Conservation (phyloP, 805 yeast genomes). For the Lachancea nothofagi region DNA sequence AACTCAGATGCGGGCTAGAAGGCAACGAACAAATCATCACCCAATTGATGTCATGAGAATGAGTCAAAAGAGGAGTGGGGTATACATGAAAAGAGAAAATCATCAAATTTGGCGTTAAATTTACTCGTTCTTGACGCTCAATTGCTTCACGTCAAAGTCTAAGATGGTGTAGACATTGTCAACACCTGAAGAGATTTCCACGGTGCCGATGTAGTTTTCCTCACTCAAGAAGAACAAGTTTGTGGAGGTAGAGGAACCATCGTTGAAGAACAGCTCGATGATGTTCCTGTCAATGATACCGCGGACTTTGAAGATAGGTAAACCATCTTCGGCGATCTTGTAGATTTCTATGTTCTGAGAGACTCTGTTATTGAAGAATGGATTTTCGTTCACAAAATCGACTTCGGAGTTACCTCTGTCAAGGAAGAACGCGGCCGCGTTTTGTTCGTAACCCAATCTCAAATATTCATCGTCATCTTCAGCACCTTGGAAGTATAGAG, state of each 20-base stretch:
- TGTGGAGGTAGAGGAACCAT: slow-evolving; percentile 28
- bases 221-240: slow-evolving; percentile 29
- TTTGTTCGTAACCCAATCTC: slow-evolving; percentile 26
- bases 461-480: slow-evolving; percentile 20
- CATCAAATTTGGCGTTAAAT: background rate
- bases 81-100: background rate
- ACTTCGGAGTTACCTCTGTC: slow-evolving; percentile 26
- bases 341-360: slow-evolving; percentile 24
- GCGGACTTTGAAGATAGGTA: slow-evolving; percentile 21
- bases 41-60: too few relatives aligned
- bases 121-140: background rate
- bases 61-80: too few relatives aligned
- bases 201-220: slow-evolving; percentile 14
- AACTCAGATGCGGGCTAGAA: too few relatives aligned
- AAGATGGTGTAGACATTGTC: slow-evolving; percentile 11
- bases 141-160: slow-evolving; percentile 11
- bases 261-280: slow-evolving; percentile 31
- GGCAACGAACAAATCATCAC: too few relatives aligned
- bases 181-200: slow-evolving; percentile 14
- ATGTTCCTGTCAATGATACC: slow-evolving; percentile 32
- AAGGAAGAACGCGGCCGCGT: slow-evolving; percentile 22
- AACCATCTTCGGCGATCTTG: slow-evolving; percentile 13
- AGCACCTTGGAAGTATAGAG: slow-evolving; percentile 17
- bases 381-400: slow-evolving; percentile 21
- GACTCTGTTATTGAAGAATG: slow-evolving; percentile 26